A percentile compares a stretch with the other conserved stretches of the same genome.
phyloP scores from a whole-genome alignment of 768 basidiomycete genomes.

The Macrolepiota fuliginosa region DNA sequence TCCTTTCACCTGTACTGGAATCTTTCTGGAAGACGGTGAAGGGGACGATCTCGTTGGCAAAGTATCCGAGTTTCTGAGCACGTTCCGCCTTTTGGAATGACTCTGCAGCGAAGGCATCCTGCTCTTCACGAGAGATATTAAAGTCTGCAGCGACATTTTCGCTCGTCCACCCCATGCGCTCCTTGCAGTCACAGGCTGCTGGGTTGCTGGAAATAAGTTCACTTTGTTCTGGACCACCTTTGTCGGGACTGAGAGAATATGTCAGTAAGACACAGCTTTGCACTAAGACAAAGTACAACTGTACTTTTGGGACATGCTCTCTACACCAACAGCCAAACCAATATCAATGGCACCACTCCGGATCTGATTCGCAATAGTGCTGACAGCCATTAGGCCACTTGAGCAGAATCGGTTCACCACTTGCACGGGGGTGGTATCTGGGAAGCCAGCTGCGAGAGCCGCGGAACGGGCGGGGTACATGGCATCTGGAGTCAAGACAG shows the following conservation, averaged over 20 bases:
- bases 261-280: background rate
- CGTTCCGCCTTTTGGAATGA: conserved; percentile 80
- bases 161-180: conserved; percentile 89
- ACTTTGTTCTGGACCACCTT: conserved; percentile 56
- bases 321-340: conserved; percentile 79
- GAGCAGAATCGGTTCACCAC: conserved; percentile 81
- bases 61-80: conserved; percentile 66
- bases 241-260: conserved; percentile 51
- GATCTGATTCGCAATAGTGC: conserved; percentile 74
- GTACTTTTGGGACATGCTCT: conserved; percentile 81
- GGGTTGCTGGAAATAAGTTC: conserved; percentile 56
- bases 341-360: conserved; percentile 76
- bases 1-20: conserved; percentile 48
- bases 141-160: conserved; percentile 83
- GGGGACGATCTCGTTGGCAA: conserved; percentile 71
- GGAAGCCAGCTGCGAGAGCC: conserved; percentile 78
- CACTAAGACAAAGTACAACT: conserved; percentile 17
- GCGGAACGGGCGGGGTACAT: conserved; percentile 73
- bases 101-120: conserved; percentile 70
- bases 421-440: conserved; percentile 73
- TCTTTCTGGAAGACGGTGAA: conserved; percentile 66
- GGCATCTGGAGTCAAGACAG: conserved; percentile 62
- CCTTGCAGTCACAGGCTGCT: conserved; percentile 56
- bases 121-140: conserved; percentile 66
- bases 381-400: conserved; percentile 83